Evolutionary conservation across 2,329 filamentous ascomycete species (phyloP), one percentile per base, ranked within the genome.

Genomic region (Alternaria sp.): DNA sequence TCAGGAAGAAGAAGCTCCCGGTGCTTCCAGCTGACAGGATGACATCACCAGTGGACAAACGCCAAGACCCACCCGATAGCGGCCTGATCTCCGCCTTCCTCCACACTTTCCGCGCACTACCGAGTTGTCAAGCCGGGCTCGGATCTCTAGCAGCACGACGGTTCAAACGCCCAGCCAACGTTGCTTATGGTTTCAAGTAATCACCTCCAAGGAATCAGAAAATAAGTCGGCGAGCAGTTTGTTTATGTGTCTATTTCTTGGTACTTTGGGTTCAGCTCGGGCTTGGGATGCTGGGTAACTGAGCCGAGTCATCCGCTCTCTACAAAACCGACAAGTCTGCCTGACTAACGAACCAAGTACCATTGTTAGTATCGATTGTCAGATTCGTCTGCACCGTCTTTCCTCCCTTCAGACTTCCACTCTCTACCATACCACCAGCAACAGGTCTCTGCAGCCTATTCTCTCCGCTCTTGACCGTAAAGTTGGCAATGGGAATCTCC

Each of bases 401-500:
- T 9, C 83, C 83, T n/a, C 79, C 81, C 71, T 85, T 86, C 66
- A 90, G 71, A 30, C 83, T 85, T 1, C 89, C 89, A 54, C 84
- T 85, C 77, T 89, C 86, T 0, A 86, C 86, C 2, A 83, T 68
- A 4, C 84, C 85, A 17, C 82, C 81, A 4, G 78, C 84, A 26
- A 86, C 82, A 9, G 84, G 83, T 15, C 86, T 74, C 64, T 82
- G 74, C 50, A 92, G 73, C 64, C 81, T 84, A 69, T 91, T 92
- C 61, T 83, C 88, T 0, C 88, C 89, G 25, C 79, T 84, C 64
- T 85, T 75, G 9, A 93, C 89, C 0, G 89, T 91, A 73, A 93
- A 93, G 74, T 91, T 91, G 1, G 89, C 90, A 19, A 93, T 77
- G 1, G 86, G 84, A 46, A 92, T 85, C 73, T 93, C 90, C 75